Percentiles rank a stretch among this genome's conserved stretches.
Evolutionary conservation across 164 flowering plant species (phyloP).

Genomic region (Magnolia officinalis): DNA sequence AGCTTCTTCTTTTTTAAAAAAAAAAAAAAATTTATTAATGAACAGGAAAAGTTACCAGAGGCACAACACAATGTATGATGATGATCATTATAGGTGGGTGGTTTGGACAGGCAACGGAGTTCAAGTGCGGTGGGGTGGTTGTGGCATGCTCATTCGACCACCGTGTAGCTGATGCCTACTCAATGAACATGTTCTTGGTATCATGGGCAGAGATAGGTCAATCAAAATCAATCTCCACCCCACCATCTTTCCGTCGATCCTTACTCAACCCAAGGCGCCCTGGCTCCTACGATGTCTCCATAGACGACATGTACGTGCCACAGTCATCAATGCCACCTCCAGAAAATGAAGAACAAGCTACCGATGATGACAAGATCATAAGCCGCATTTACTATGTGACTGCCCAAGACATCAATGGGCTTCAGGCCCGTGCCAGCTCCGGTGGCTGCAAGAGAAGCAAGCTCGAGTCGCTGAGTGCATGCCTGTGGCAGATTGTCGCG

Average conservation of each 20-base stretch:
- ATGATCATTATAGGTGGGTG: too few species aligned
- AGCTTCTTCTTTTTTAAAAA: too few species aligned
- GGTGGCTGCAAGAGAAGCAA: constrained; percentile 4
- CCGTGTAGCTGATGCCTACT: constrained; percentile 55
- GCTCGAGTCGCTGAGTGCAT: constrained; percentile 15
- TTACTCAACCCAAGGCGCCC: constrained; percentile 16
- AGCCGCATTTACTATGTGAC: constrained; percentile 17
- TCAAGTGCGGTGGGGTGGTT: constrained; percentile 49
- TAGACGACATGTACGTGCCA: constrained; percentile 10
- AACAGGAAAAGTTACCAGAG: too few species aligned
- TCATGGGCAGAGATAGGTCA: constrained; percentile 43
- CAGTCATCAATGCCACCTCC: constrained; percentile 6
- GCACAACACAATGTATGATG: too few species aligned
- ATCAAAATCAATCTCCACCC: constrained; percentile 12
- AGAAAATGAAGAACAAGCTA: neutral
- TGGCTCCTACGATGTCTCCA: neutral
- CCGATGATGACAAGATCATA: neutral
- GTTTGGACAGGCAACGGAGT: constrained; percentile 27
- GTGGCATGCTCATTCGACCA: constrained; percentile 54
- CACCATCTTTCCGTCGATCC: constrained; percentile 15
- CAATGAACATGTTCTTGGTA: constrained; percentile 45
- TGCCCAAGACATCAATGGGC: neutral
- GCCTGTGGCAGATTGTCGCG: constrained; percentile 15
- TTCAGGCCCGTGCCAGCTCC: constrained; percentile 9
- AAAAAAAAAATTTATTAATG: too few species aligned